A percentile compares a stretch with the other conserved stretches of the same genome.
phyloP scores from a whole-genome alignment of 2,329 filamentous ascomycete genomes.

The Claviceps africana region DNA sequence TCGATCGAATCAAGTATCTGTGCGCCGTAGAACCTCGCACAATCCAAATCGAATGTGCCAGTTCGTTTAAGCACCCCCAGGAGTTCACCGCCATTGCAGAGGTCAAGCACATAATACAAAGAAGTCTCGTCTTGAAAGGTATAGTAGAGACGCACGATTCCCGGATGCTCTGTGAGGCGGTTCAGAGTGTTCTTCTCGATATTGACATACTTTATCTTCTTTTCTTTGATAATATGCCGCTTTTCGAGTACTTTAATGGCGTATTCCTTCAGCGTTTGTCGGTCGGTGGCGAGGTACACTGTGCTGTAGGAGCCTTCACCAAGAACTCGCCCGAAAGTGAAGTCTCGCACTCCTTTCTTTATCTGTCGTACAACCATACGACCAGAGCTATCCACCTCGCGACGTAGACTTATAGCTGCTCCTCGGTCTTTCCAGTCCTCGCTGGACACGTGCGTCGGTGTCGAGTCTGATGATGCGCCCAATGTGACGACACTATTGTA shows the following conservation, averaged over 20 bases:
- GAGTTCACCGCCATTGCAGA: slow-evolving; percentile 84
- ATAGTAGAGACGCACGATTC: slow-evolving; percentile 92
- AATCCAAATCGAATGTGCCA: slow-evolving; percentile 88
- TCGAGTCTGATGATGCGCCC: slow-evolving; percentile 20
- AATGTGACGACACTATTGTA: slow-evolving; percentile 12
- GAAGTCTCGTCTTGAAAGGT: slow-evolving; percentile 96
- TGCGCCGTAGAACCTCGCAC: slow-evolving; percentile 83
- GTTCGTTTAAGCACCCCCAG: slow-evolving; percentile 89
- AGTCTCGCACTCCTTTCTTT: slow-evolving; percentile 96
- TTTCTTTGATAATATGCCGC: slow-evolving; percentile 98
- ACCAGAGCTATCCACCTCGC: slow-evolving; percentile 75
- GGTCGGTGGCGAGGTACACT: slow-evolving; percentile 81
- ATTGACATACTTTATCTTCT: slow-evolving; percentile 99
- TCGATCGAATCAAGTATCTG: slow-evolving; percentile 93
- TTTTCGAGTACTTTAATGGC: slow-evolving; percentile 98
- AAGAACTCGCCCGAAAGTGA: slow-evolving; percentile 78
- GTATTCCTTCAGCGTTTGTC: slow-evolving; percentile 88
- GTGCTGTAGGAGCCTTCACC: slow-evolving; percentile 98
- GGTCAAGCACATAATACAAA: slow-evolving; percentile 89
- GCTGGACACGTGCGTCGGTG: slow-evolving; percentile 29
- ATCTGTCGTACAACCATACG: slow-evolving; percentile 69
- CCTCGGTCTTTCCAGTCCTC: slow-evolving; percentile 96
- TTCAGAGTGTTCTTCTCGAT: slow-evolving; percentile 98
- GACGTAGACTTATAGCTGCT: slow-evolving; percentile 69
- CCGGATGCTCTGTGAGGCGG: slow-evolving; percentile 86